Base-by-base conservation (phyloP, 176 grass and related monocot genomes). In the Bonia amplexicaulis region DNA sequence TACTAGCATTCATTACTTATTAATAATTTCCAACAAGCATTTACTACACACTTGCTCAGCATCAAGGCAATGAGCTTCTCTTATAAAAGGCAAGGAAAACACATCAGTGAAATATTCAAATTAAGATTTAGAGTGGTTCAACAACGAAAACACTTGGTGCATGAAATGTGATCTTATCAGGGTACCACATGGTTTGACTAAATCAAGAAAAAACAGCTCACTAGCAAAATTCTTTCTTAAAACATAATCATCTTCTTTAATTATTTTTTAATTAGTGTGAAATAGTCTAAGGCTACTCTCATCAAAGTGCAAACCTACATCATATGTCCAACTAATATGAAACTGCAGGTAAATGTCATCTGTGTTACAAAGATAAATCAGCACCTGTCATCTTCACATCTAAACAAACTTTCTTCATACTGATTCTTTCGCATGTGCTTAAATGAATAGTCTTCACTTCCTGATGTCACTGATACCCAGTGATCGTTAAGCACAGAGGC, bases 341-440 rank as follows among this genome's bases (percentile, higher is more conserved):
- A 81, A 66, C 33, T 0, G 27, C 15, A 78, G 11, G 62, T 26
- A 20, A 71, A 67, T 23, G 41, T 33, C 33, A 78, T 67, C 41
- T 73, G 44, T 62, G 44, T 52, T 61, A 51, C 12, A 22, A 84
- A 76, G 17, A 81, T 35, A 83, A 66, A 74, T 73, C 12, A 46
- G 63, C 48, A 99, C 96, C 96, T 94, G 86, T 99, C 96, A 84
- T 99, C 96, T 90, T 99, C 96, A 5, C 96, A 99, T 91, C 93
- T 88, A 91, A 99, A 99, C 66, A 99, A 90, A 85, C 96, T 99
- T 81, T 99, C 96, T 87, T 99, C 96, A 63, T 99, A 99, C 76
- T 99, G 96, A 87, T 99, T 99, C 80, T 96, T 99, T 40, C 96
- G 86, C 96, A 99, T 99, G 54, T 99, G 96, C 85, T 99, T 99